Base-by-base conservation (phyloP, 1,284 basidiomycete species). In the Ceratobasidium sp. region DNA sequence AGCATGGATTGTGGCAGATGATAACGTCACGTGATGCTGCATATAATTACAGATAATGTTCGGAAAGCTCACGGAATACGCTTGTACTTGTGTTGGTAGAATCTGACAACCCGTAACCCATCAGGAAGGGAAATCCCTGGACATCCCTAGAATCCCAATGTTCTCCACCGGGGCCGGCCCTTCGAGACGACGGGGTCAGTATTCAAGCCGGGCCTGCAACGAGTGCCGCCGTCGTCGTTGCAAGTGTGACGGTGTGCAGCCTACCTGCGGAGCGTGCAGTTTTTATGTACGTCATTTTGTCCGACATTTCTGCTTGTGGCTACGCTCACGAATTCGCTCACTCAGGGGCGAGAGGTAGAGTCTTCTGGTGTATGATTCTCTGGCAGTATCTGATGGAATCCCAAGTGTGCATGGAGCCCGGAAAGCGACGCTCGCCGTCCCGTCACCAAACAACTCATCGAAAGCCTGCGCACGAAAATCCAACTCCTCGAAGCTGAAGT, bases 211-310 rank as follows among this genome's bases (percentile, higher is more conserved):
- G 13, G 69, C 69, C 23, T 71, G 69, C 35, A 71, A 61, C 49
- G 46, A 28, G 26, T 71, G 69, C 21, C 69, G 69, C n/a, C 69
- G 69, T 21, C 69, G 69, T n/a, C 69, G 69, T n/a, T 50, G 32
- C 57, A 71, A 71, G 35, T 71, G 69, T 30, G 69, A 71, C n/a
- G 69, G 69, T 0, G 32, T 49, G 0, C 69, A 71, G 38, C 69
- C 69, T 0, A 41, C 46, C 0, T 71, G 69, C 41, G 69, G 57
- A 0, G 50, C 69, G 8, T 71, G 69, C 59, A n/a, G 23, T 1
- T 30, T 41, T 7, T 38, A 52, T 23, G 69, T 71, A 52, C 11
- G 69, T 61, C 32, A 18, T 46, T 21, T 1, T 16, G 11, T 13
- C 14, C 28, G 11, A n/a, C 43, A 35, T 26, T 26, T 1, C 18